Base-by-base conservation (phyloP, 129 eudicot species). In the Lactuca saligna region DNA sequence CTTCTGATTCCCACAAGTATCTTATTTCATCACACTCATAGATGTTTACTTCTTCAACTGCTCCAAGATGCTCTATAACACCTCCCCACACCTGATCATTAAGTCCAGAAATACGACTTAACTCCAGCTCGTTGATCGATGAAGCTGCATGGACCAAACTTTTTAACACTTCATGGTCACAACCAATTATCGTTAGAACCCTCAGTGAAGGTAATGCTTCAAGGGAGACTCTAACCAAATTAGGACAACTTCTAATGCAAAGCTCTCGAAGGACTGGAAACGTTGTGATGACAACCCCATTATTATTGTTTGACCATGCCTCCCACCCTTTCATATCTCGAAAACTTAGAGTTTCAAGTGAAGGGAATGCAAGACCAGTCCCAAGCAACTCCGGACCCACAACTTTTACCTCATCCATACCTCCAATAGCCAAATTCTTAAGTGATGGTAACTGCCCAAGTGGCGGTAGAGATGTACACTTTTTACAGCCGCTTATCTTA, bases 311-410 rank as follows among this genome's bases (percentile, higher is more conserved):
- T 53, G 57, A 38, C 89, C 89, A 84, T 39, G 53, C 65, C 62
- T 65, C 60, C 86, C 83, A 81, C 46, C 63, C 63, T 0, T 57
- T 13, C 89, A 84, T 84, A 62, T 57, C 3, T 4, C 3, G 17
- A 29, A 84, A 80, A n/a, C 76, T 5, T 50, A 80, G 60, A 20
- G 41, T 42, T 72, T 80, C 78, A 42, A 80, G 82, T 60, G 72
- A 63, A 9, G 79, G 77, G 17, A 79, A 82, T n/a, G 79, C 78
- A 51, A 8, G 11, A 34, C 29, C 46, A 3, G 39, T 58, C 14
- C 63, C 37, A 80, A 72, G 33, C 0, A 62, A 50, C 70, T 62
- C 69, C 17, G n/a, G 9, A 20, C 70, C 70, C 15, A 72, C 32
- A 35, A 8, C 38, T 35, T 72, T 72, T 17, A 51, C 41, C 17